Evolutionary conservation across 148 eudicot genomes (phyloP).

Genomic region (Cornus suecica): DNA sequence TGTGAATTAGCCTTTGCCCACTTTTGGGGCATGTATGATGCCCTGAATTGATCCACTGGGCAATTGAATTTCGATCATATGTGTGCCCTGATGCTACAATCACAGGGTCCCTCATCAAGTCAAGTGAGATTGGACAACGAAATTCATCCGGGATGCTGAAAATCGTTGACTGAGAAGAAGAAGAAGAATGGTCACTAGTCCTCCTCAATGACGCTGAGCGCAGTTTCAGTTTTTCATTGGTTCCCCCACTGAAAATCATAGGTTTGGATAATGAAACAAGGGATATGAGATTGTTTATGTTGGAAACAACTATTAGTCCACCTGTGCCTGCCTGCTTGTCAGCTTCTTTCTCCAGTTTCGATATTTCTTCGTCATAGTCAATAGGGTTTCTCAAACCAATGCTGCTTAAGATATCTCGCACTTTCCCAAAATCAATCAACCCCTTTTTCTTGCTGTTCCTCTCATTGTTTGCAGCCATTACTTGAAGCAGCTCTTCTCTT

Average conservation of each 20-base stretch:
- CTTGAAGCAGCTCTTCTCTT: constrained; percentile 33
- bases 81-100: constrained; percentile 68
- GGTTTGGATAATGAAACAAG: constrained; percentile 41
- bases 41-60: constrained; percentile 60
- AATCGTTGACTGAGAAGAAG: constrained; percentile 27
- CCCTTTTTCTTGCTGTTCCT: constrained; percentile 27
- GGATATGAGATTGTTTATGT: constrained; percentile 46
- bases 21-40: constrained; percentile 63
- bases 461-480: constrained; percentile 21
- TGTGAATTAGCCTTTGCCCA: constrained; percentile 53
- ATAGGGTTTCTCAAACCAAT: constrained; percentile 33
- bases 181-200: constrained; percentile 20
- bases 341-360: constrained; percentile 23
- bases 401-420: constrained; percentile 26
- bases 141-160: constrained; percentile 52
- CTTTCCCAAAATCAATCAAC: constrained; percentile 21
- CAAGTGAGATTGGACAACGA: constrained; percentile 65
- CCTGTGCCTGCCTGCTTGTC: constrained; percentile 67
- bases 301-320: constrained; percentile 53
- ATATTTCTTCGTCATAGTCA: constrained; percentile 42
- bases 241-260: constrained; percentile 22
- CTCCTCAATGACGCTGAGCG: constrained; percentile 17
- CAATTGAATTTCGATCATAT: constrained; percentile 53
- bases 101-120: constrained; percentile 64
- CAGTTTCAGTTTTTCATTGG: constrained; percentile 16